Evolutionary conservation across 495 filamentous ascomycete genomes (phyloP), one percentile per base, ranked within the genome.

Genomic region (Hyaloscypha hepaticicola): DNA sequence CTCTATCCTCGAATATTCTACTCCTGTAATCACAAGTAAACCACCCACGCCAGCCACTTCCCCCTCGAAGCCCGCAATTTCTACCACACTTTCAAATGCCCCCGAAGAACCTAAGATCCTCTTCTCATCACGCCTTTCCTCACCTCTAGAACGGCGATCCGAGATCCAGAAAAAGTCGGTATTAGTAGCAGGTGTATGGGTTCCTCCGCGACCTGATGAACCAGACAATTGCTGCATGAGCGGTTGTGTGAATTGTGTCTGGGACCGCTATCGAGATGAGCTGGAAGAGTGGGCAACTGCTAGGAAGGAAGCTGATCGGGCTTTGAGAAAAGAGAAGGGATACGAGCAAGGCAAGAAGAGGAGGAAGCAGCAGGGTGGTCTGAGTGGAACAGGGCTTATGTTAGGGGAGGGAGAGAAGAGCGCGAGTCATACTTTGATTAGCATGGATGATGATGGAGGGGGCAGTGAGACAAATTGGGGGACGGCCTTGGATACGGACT

Each of bases 151-250:
- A 71, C 80, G 88, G 66, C 77, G 84, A 68, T 75, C 84, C 69
- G 78, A 90, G 68, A 83, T 85, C 65, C 70, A 85, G 71, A 77
- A 82, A 64, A 76, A 80, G 50, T 83, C 77, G 70, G 83, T 80
- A 50, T 80, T 85, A 19, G 77, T 96, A 66, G 92, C 92, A 14
- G 93, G 93, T 28, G 84, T 96, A 12, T 78, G 84, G 61, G 89
- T 96, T 4, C 93, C 93, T 12, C 92, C 92, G 21, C 81, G 83
- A 16, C 95, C 95, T 8, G 83, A 86, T 58, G 95, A 99, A 74
- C 95, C 95, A 16, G 95, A 97, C 74, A 97, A 98, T 76, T 99
- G 95, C 83, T 99, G 95, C 77, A 99, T 98, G 95, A 92, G 88
- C 70, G 95, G 95, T 28, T 99, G 95, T 74, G 93, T 97, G 29